Conservation (phyloP, 2,329 filamentous ascomycete species). For the Aspergillus sergii region DNA sequence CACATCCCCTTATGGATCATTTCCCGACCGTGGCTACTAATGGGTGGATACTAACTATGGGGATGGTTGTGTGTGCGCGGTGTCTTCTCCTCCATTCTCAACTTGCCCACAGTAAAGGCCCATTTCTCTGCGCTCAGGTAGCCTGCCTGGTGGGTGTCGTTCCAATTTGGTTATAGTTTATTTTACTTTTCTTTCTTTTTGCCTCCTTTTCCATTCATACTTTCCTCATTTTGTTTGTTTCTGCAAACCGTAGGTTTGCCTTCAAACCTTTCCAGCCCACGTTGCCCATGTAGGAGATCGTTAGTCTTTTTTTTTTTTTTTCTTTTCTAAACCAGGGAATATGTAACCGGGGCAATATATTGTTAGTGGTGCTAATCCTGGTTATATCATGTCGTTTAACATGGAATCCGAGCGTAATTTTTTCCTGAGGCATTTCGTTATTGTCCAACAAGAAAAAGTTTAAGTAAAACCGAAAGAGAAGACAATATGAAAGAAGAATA, state of each 20-base stretch:
- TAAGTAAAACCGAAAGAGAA: not conserved
- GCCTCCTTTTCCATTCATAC: not conserved
- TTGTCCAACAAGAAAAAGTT: not conserved
- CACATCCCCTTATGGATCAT: conserved; percentile 8
- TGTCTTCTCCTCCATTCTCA: not conserved
- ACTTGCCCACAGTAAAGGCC: not conserved
- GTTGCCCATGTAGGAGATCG: not conserved
- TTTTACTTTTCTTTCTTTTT: not conserved
- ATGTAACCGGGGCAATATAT: conserved; percentile 1
- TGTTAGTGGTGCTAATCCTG: not conserved
- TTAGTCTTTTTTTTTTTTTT: not conserved
- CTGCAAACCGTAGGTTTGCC: not conserved
- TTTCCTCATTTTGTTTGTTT: not conserved
- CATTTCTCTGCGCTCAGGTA: not conserved
- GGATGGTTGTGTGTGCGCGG: not conserved
- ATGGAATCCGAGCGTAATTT: not conserved
- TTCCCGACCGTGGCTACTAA: not conserved
- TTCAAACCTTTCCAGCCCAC: not conserved
- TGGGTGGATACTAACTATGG: not conserved
- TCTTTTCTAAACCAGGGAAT: not conserved
- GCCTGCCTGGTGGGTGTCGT: not conserved
- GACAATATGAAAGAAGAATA: not conserved
- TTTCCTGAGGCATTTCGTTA: not conserved
- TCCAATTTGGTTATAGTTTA: not conserved
- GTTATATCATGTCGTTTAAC: not conserved